phyloP scores from a whole-genome alignment of 2,329 filamentous ascomycete genomes.

The Exophiala alcalophila region DNA sequence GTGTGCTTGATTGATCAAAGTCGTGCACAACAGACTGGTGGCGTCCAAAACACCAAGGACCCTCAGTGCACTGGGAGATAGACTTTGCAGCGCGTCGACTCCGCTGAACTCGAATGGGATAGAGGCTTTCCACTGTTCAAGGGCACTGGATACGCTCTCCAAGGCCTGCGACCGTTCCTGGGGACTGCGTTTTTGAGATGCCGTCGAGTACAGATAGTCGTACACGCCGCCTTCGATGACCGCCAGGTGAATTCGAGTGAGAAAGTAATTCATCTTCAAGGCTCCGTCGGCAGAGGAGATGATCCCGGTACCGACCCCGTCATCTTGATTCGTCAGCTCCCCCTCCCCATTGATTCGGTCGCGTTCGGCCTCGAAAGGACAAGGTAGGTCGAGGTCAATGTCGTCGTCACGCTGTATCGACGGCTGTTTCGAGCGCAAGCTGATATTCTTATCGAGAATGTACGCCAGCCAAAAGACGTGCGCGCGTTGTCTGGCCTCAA shows the following conservation, averaged over 20 bases:
- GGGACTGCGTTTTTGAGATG: constrained; percentile 15
- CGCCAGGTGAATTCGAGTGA: constrained; percentile 22
- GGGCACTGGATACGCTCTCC: constrained; percentile 13
- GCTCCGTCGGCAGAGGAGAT: constrained; percentile 17
- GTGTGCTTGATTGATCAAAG: constrained; percentile 14
- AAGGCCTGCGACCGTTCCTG: constrained; percentile 15
- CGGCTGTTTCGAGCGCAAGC: constrained; percentile 44
- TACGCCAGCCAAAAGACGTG: constrained; percentile 36
- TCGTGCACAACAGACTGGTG: constrained; percentile 18
- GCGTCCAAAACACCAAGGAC: constrained; percentile 13
- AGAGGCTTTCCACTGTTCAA: constrained; percentile 20
- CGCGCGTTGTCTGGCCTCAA: constrained; percentile 26
- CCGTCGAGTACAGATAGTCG: constrained; percentile 21
- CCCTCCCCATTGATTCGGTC: constrained; percentile 1
- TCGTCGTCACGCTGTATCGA: constrained; percentile 38
- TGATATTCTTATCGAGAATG: constrained; percentile 43
- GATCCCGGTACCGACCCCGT: constrained; percentile 2
- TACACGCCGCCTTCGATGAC: constrained; percentile 25
- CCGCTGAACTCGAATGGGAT: constrained; percentile 15
- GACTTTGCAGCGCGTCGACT: constrained; percentile 1
- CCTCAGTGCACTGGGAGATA: constrained; percentile 4
- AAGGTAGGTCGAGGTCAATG: constrained; percentile 29
- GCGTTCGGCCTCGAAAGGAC: constrained; percentile 5
- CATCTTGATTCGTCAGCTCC: background rate
- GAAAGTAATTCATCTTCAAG: constrained; percentile 21